Evolutionary conservation across 129 eudicot species (phyloP).

Genomic region (Lonicera japonica): DNA sequence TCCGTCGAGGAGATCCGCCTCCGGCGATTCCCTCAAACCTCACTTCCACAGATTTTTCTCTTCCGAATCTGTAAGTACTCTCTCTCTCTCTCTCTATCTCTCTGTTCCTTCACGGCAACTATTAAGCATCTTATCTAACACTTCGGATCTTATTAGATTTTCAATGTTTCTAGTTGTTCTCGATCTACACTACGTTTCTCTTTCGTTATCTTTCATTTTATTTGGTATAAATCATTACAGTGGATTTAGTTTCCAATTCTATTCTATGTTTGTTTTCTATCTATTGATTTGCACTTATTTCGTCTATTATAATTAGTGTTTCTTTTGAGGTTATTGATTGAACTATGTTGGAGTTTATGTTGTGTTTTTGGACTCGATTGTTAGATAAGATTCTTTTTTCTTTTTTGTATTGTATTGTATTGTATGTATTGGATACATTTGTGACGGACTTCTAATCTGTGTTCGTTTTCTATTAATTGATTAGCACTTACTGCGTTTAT

Average conservation of each 20-base stretch:
- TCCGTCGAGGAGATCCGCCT: conserved; percentile 46
- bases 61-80: conserved; percentile 43
- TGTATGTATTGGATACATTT: no score
- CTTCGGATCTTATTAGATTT: no score
- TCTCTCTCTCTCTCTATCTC: neutral
- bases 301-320: neutral
- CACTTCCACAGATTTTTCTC: conserved; percentile 48
- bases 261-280: neutral
- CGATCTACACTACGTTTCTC: no score
- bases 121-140: no score
- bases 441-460: neutral
- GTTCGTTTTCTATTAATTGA: neutral
- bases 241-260: no score
- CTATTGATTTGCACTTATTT: neutral
- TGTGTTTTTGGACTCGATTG: no score
- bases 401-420: no score
- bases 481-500: neutral
- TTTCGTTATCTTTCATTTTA: no score
- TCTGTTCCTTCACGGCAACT: neutral
- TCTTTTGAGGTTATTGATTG: neutral
- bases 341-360: neutral
- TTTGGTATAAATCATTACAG: no score
- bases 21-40: conserved; percentile 25
- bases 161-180: no score
- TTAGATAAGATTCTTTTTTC: neutral